Conservation (phyloP, 2,329 filamentous ascomycete genomes). For the Ophiostoma tasmaniense region DNA sequence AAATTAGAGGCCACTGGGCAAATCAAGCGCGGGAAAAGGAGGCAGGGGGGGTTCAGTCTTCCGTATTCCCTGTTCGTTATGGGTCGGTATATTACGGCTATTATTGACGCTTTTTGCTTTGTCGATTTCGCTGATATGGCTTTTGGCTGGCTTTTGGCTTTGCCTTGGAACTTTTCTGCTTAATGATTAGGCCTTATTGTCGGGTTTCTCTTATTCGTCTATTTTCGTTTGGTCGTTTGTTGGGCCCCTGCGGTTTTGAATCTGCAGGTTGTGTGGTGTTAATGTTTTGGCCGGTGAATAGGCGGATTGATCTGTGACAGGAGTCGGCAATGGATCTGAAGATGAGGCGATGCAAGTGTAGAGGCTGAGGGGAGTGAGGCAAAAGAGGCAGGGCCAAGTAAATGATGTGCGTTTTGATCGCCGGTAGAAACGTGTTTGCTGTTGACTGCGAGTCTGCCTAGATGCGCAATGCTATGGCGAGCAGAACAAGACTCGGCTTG, state of each 20-base stretch:
- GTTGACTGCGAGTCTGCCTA: neutral
- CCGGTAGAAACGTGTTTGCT: neutral
- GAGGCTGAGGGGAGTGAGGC: neutral
- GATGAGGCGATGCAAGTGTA: neutral
- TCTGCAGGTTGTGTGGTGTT: neutral
- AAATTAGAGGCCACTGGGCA: conserved; percentile 2
- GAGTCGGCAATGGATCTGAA: neutral
- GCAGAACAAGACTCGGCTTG: neutral
- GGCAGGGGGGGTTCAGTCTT: conserved; percentile 1
- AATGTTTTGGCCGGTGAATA: neutral
- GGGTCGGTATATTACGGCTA: conserved; percentile 2
- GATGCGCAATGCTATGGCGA: neutral
- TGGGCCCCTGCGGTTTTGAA: neutral
- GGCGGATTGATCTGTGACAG: neutral
- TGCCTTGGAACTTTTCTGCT: neutral
- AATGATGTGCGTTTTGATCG: neutral
- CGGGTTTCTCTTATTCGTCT: neutral
- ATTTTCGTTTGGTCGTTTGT: neutral
- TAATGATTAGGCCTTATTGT: neutral
- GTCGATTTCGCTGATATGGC: neutral
- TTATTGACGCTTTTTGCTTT: neutral
- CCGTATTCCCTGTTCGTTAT: conserved; percentile 4
- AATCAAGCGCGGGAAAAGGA: conserved; percentile 7
- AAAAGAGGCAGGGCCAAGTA: neutral
- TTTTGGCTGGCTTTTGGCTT: neutral